A percentile compares a stretch with the other conserved stretches of the same genome.
These are phyloP conservation scores for Cyclotella sp. DNA, from an alignment of 108 stramenopile genomes.

Conservation along the genomic window DNA sequence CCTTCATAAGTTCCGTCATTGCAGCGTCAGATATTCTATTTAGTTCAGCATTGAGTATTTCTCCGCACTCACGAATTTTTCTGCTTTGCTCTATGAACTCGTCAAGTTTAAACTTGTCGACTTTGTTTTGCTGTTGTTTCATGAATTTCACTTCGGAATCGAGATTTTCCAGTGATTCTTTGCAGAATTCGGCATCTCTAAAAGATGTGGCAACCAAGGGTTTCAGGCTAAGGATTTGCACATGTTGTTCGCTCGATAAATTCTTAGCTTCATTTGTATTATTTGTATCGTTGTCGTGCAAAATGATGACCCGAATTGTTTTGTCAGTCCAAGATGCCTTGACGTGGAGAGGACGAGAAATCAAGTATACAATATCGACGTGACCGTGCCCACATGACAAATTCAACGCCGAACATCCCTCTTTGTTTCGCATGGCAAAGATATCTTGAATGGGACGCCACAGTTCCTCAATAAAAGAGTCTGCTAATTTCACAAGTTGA, in stretches of 20 bases:
- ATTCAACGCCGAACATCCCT: conserved; percentile 38
- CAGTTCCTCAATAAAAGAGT: neutral
- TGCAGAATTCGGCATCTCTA: conserved; percentile 41
- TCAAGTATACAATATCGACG: conserved; percentile 39
- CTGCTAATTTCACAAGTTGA: neutral
- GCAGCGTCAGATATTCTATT: conserved; percentile 10
- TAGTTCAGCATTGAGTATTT: conserved; percentile 24
- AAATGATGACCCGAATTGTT: neutral
- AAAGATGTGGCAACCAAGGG: conserved; percentile 33
- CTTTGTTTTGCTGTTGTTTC: conserved; percentile 12
- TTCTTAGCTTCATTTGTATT: neutral
- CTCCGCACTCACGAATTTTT: conserved; percentile 28
- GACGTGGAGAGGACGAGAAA: conserved; percentile 22
- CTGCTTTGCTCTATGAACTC: conserved; percentile 21
- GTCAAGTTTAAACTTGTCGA: neutral
- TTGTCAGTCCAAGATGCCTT: neutral
- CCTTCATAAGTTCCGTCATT: conserved; percentile 17
- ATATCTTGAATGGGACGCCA: conserved; percentile 34
- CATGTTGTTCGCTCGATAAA: neutral
- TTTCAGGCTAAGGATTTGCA: conserved; percentile 13
- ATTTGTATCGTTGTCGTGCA: neutral
- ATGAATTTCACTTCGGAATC: conserved; percentile 32
- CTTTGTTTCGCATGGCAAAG: conserved; percentile 28
- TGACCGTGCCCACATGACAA: conserved; percentile 63
- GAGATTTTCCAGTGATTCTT: conserved; percentile 31